phyloP scores from a whole-genome alignment of 495 filamentous ascomycete genomes.

The Apodospora peruviana region DNA sequence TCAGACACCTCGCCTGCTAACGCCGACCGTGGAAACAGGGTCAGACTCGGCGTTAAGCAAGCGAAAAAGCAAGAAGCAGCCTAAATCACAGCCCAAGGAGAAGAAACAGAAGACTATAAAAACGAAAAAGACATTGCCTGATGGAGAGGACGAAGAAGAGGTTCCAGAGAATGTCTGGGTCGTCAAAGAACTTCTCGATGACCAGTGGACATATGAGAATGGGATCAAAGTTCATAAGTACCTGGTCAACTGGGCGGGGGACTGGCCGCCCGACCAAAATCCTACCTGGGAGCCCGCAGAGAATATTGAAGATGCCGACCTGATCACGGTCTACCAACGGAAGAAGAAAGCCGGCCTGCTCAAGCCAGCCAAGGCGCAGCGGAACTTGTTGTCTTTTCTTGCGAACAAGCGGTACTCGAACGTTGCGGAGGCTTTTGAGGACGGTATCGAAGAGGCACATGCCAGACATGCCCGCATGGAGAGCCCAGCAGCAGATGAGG shows the following conservation, averaged over 20 bases:
- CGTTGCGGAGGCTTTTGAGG: slow-evolving; percentile 34
- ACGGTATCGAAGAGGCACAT: neutral
- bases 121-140: neutral
- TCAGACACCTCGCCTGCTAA: neutral
- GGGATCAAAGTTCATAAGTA: slow-evolving; percentile 27
- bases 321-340: slow-evolving; percentile 29
- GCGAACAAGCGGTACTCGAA: slow-evolving; percentile 27
- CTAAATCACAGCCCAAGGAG: slow-evolving; percentile 5
- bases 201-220: slow-evolving; percentile 22
- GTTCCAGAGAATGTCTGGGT: slow-evolving; percentile 22
- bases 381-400: slow-evolving; percentile 6
- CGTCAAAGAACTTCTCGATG: slow-evolving; percentile 32
- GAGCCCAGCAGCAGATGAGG: neutral
- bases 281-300: slow-evolving; percentile 43
- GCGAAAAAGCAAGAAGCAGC: neutral
- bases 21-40: neutral
- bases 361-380: slow-evolving; percentile 11
- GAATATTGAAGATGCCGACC: slow-evolving; percentile 25
- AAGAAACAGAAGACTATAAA: neutral
- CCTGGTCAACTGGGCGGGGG: slow-evolving; percentile 41
- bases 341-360: slow-evolving; percentile 16
- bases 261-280: slow-evolving; percentile 42
- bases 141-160: slow-evolving; percentile 1
- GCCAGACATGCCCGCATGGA: too few relatives aligned
- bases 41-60: neutral